Conservation (phyloP, 345 rosid genomes). For the Cardamine chenopodiifolia region DNA sequence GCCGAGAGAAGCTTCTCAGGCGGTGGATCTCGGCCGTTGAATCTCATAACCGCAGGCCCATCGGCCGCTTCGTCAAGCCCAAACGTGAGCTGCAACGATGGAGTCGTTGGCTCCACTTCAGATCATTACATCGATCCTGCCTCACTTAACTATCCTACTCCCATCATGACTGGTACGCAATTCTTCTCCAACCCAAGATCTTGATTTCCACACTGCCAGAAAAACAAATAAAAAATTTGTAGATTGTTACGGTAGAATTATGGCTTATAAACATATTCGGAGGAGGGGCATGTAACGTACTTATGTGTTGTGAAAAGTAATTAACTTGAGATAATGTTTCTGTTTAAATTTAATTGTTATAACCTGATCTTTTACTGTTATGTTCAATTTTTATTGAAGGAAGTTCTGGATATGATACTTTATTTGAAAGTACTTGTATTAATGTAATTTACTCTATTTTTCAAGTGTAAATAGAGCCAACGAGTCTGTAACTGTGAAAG, state of each 20-base stretch:
- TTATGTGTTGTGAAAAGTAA: not conserved
- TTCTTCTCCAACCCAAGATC: constrained; percentile 90
- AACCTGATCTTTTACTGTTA: not conserved
- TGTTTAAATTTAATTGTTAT: not conserved
- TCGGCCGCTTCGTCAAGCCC: constrained; percentile 46
- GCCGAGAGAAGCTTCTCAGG: constrained; percentile 25
- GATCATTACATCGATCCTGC: constrained; percentile 35
- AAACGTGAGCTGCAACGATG: constrained; percentile 39
- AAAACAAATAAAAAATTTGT: not conserved
- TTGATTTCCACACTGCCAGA: constrained; percentile 23
- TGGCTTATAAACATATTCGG: not conserved
- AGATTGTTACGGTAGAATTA: constrained; percentile 27
- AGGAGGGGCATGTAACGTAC: not conserved
- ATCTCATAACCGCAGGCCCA: constrained; percentile 51
- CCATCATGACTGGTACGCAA: constrained; percentile 81
- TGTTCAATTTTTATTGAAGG: not conserved
- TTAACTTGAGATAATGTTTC: constrained; percentile 9
- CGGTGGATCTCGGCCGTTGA: constrained; percentile 44
- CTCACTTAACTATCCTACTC: constrained; percentile 59
- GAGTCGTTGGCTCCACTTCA: constrained; percentile 42
- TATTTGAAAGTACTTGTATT: constrained; percentile 6
- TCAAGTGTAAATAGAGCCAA: constrained; percentile 28
- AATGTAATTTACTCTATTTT: not conserved
- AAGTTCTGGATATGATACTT: not conserved
- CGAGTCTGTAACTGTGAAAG: constrained; percentile 35